Base-by-base conservation (phyloP, 345 rosid genomes). In the Melaleuca quinquenervia region DNA sequence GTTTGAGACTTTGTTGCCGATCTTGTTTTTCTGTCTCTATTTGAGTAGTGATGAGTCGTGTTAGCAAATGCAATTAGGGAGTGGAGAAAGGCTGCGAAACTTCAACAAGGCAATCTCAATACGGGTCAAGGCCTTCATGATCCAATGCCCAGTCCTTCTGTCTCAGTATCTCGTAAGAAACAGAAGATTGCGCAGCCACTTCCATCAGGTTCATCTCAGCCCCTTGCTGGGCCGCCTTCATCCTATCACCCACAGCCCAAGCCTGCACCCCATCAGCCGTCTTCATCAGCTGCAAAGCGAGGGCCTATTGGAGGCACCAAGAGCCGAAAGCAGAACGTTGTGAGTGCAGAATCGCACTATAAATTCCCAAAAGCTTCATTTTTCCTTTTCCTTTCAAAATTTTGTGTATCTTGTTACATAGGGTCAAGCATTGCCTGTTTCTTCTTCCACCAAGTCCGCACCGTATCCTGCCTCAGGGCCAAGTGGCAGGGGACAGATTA, bases 41-140 rank as follows among this genome's bases (percentile, higher is more conserved):
- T 50, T 36, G 86, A 64, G 88, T 78, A 70, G 51, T 87, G 48
- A 70, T 70, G 80, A 70, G 4, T 70, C 80, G 6, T 50, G 11
- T 27, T 87, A 84, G 84, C 36, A 8, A 86, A 89, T 90, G 86
- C 85, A 70, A 62, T 86, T 89, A 96, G 98, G 96, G 98, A 96
- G 87, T 96, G 99, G 99, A 93, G 99, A 93, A 94, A 92, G 88
- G 87, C 91, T 83, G 93, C 93, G 86, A 94, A 92, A n/a, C 87
- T 84, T 90, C 96, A 95, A 88, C 88, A 92, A 84, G 91, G 93
- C 84, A 89, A 91, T 89, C 91, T 84, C 70, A 89, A 88, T 90
- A 84, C 91, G 52, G 78, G 91, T 89, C 96, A 91, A 89, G 88
- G 90, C 84, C 92, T 88, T 89, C 97, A 92, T 41, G 97, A 94